A percentile compares a stretch with the other conserved stretches of the same genome.
Evolutionary conservation across 176 grass and related monocot species (phyloP).

Genomic region (Musa acuminata): DNA sequence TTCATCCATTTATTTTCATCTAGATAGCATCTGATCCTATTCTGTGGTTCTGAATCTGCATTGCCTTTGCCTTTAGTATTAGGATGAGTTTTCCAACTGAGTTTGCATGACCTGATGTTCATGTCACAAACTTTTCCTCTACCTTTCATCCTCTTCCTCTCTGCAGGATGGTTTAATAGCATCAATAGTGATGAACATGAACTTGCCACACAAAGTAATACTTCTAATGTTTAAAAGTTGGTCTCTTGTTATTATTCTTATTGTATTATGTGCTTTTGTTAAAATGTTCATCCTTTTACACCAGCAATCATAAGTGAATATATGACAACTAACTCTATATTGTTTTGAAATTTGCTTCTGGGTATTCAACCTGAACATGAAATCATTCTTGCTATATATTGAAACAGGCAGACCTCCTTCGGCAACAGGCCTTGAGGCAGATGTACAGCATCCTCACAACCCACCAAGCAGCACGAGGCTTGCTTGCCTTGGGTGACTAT

Average conservation of each 20-base stretch:
- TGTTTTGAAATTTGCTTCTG: neutral
- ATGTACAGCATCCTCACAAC: constrained; percentile 68
- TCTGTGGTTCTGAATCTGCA: no score
- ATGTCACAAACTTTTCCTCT: no score
- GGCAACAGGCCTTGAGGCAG: constrained; percentile 48
- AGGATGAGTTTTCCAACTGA: neutral
- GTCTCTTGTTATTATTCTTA: neutral
- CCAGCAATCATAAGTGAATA: no score
- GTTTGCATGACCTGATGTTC: no score
- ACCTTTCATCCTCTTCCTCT: no score
- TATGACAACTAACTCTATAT: no score
- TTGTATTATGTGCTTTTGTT: neutral
- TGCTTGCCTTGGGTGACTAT: constrained; percentile 77
- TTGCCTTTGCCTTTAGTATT: no score
- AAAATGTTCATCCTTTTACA: neutral
- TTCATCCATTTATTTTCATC: neutral
- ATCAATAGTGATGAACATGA: no score
- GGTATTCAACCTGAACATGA: neutral
- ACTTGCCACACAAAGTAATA: no score
- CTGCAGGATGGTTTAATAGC: no score
- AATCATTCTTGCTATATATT: neutral
- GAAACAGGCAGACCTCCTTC: constrained; percentile 72
- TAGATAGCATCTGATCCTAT: no score
- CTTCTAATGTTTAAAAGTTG: no score
- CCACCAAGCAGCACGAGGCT: constrained; percentile 64